phyloP scores from a whole-genome alignment of 352 stramenopile species.

The Blastocystis sp. region DNA sequence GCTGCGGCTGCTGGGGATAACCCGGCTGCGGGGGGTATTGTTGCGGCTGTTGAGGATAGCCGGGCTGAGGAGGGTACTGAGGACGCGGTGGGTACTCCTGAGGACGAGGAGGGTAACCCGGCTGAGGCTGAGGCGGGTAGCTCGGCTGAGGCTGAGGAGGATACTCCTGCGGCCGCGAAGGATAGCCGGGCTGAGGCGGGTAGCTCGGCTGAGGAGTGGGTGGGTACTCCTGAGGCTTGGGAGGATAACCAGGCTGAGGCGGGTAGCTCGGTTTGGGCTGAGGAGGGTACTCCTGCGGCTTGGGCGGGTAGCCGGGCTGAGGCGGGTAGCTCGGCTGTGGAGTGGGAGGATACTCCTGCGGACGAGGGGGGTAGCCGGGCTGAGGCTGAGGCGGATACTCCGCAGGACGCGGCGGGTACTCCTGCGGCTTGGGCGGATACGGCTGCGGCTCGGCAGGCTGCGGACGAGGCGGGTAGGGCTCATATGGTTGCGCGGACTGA shows the following conservation, averaged over 20 bases:
- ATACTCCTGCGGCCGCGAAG: slow-evolving; percentile 6
- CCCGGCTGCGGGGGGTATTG: slow-evolving; percentile 18
- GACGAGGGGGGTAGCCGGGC: no score
- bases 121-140: not conserved
- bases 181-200: not conserved
- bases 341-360: no score
- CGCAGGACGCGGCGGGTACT: no score
- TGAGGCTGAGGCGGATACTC: no score
- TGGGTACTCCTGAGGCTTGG: not conserved
- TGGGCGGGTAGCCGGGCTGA: no score
- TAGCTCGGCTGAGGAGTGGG: not conserved
- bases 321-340: no score
- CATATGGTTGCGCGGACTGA: not conserved
- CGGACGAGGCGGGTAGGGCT: not conserved
- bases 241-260: not conserved
- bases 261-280: no score
- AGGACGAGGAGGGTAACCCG: not conserved
- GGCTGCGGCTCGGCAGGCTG: no score
- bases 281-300: no score
- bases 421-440: no score
- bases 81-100: not conserved
- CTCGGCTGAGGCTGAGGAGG: not conserved
- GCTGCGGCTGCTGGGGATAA: not conserved
- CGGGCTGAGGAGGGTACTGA: slow-evolving; percentile 6
- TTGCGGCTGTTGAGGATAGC: slow-evolving; percentile 5